Percentiles rank a stretch among this genome's conserved stretches.
phyloP scores from a whole-genome alignment of 805 yeast species.

The Yarrowia hollandica region DNA sequence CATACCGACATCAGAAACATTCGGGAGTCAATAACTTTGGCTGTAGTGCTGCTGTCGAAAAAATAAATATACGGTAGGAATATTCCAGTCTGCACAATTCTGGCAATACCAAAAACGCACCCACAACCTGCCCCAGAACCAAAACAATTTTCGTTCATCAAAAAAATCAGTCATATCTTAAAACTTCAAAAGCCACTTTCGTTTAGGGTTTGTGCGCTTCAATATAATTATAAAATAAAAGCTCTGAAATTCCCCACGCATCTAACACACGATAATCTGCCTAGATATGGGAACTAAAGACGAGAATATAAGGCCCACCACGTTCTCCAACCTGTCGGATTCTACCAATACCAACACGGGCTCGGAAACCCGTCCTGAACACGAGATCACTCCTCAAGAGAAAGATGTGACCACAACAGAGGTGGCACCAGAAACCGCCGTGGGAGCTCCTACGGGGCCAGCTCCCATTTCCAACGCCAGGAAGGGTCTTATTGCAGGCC shows the following conservation, averaged over 20 bases:
- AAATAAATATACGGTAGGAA: too few species aligned
- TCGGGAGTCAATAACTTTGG: too few species aligned
- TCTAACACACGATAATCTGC: neutral
- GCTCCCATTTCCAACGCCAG: constrained; percentile 6
- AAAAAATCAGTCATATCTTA: neutral
- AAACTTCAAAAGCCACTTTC: neutral
- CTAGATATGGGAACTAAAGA: neutral
- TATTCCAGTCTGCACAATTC: too few species aligned
- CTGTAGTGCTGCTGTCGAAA: too few species aligned
- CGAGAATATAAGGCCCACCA: neutral
- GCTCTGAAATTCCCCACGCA: neutral
- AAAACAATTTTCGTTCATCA: neutral
- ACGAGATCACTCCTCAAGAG: neutral
- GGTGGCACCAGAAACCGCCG: neutral
- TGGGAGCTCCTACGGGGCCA: neutral
- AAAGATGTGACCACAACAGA: neutral
- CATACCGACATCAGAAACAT: too few species aligned
- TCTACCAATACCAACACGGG: neutral
- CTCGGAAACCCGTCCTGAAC: neutral
- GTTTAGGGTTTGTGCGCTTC: neutral
- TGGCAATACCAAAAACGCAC: too few species aligned
- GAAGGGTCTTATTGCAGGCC: constrained; percentile 13
- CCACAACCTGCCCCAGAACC: too few species aligned
- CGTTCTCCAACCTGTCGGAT: neutral
- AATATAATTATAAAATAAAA: constrained; percentile 18